These are phyloP conservation scores for Agrostemma githago DNA, from an alignment of 148 eudicot genomes.

Conservation along the genomic window DNA sequence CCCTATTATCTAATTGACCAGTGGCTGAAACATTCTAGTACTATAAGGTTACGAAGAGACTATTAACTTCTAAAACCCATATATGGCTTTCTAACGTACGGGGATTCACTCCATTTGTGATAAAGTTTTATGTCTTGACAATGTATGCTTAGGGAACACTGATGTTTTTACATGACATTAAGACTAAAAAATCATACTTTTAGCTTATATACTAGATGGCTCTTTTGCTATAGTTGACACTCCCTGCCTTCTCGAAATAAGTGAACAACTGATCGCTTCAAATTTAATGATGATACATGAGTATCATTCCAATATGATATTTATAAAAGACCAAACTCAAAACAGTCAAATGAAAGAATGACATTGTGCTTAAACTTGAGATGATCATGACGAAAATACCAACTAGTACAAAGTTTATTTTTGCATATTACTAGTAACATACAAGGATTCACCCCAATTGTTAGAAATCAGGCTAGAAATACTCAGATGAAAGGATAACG, in stretches of 20 bases:
- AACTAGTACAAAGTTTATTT: too few species aligned
- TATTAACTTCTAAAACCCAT: neutral
- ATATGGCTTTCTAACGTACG: neutral
- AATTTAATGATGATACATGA: too few species aligned
- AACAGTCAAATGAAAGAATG: too few species aligned
- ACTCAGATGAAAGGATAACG: neutral
- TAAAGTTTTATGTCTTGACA: neutral
- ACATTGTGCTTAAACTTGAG: too few species aligned
- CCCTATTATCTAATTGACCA: neutral
- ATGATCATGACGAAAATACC: too few species aligned
- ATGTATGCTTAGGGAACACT: neutral
- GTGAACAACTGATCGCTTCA: neutral
- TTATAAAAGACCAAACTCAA: too few species aligned
- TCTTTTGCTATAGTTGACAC: neutral
- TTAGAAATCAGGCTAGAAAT: neutral
- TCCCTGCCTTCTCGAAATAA: too few species aligned
- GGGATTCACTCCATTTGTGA: neutral
- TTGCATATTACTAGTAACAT: too few species aligned
- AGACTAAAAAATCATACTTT: neutral
- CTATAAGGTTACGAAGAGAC: neutral
- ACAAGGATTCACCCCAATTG: too few species aligned
- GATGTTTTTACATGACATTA: neutral
- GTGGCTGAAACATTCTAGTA: neutral
- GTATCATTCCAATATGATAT: too few species aligned
- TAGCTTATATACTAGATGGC: neutral